Percentiles rank a stretch among this genome's conserved stretches.
Conservation (phyloP, 2,329 filamentous ascomycete genomes). For the Verticillium nonalfalfae region DNA sequence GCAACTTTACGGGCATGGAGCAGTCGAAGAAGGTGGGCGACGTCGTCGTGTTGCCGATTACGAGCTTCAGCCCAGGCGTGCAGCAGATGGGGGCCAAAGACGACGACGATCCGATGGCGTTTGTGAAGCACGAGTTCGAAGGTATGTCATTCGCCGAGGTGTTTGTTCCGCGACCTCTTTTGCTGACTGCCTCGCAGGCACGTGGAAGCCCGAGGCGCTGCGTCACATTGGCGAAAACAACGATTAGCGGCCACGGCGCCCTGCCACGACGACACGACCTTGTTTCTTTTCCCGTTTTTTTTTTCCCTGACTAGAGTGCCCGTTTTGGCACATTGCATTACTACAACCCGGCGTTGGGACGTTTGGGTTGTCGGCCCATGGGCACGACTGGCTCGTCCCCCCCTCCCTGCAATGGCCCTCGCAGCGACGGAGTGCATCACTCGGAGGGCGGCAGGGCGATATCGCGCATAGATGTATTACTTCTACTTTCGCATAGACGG, state of each 20-base stretch:
- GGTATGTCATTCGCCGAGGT: slow-evolving; percentile 45
- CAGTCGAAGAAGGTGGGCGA: slow-evolving; percentile 83
- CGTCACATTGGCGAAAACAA: slow-evolving; percentile 57
- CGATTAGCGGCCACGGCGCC: slow-evolving; percentile 10
- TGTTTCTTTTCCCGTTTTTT: slow-evolving; percentile 4
- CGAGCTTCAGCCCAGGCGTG: slow-evolving; percentile 93
- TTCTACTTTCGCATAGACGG: background rate
- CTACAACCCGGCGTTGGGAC: background rate
- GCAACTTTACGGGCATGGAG: slow-evolving; percentile 84
- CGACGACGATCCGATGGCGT: slow-evolving; percentile 88
- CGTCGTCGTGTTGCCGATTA: slow-evolving; percentile 89
- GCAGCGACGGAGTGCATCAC: background rate
- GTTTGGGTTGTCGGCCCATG: background rate
- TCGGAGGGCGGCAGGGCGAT: background rate
- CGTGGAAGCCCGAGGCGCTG: slow-evolving; percentile 69
- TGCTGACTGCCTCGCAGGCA: slow-evolving; percentile 39
- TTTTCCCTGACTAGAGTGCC: background rate
- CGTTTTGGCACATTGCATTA: background rate
- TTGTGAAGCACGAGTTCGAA: slow-evolving; percentile 95
- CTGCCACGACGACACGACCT: background rate
- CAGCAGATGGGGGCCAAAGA: slow-evolving; percentile 88
- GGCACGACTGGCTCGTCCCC: background rate
- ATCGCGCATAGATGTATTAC: background rate
- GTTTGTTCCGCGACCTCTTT: slow-evolving; percentile 2
- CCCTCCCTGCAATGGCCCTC: background rate